A percentile compares a stretch with the other conserved stretches of the same genome.
phyloP scores from a whole-genome alignment of 2,329 filamentous ascomycete genomes.

The Fusarium redolens region DNA sequence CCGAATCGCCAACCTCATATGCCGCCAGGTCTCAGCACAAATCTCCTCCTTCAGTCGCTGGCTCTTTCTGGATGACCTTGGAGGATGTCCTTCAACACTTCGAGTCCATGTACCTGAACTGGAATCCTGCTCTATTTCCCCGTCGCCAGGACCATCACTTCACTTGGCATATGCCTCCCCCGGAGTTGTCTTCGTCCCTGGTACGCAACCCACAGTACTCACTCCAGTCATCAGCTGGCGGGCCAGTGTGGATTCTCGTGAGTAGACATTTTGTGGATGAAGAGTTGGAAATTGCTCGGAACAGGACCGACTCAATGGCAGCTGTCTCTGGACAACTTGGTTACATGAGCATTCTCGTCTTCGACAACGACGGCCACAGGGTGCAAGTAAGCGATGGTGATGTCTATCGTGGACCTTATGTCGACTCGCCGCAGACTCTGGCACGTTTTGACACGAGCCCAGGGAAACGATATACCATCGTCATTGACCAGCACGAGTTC shows the following conservation, averaged over 20 bases:
- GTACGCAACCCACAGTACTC: conserved; percentile 79
- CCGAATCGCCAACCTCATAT: neutral
- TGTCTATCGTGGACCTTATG: conserved; percentile 82
- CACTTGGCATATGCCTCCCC: conserved; percentile 74
- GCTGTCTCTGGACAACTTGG: conserved; percentile 69
- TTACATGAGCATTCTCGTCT: conserved; percentile 89
- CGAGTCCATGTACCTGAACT: conserved; percentile 96
- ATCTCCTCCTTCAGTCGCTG: conserved; percentile 55
- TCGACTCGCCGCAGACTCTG: conserved; percentile 93
- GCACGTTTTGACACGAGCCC: conserved; percentile 69
- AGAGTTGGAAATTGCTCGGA: conserved; percentile 67
- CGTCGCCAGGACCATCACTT: conserved; percentile 92
- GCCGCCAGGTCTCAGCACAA: conserved; percentile 15
- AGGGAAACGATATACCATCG: conserved; percentile 65
- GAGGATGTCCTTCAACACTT: conserved; percentile 92
- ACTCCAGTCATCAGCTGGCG: conserved; percentile 67
- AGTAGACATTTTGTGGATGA: conserved; percentile 85
- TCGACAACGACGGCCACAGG: conserved; percentile 74
- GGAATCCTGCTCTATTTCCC: conserved; percentile 88
- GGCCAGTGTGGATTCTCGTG: conserved; percentile 84
- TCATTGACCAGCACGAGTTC: conserved; percentile 83
- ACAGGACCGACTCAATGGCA: conserved; percentile 54
- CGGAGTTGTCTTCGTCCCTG: conserved; percentile 64
- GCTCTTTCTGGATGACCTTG: conserved; percentile 94
- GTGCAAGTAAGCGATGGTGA: conserved; percentile 80